Base-by-base conservation (phyloP, 1,284 basidiomycete species). In the Fistulina hepatica region DNA sequence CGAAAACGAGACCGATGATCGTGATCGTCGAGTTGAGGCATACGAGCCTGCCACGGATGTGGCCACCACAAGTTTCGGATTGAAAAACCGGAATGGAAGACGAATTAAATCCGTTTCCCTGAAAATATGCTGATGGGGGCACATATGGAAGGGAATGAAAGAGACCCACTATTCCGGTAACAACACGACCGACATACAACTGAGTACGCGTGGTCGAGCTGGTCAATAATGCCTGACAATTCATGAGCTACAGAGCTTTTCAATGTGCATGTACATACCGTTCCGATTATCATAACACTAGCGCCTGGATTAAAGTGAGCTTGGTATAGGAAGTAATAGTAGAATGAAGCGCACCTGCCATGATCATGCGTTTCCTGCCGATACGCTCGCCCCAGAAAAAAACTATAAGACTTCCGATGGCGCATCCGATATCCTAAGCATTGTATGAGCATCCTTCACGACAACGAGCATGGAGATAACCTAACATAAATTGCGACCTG, bases 121-220 rank as follows among this genome's bases (percentile, higher is more conserved):
- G 32, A 17, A 32, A 12, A 39, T 35, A 19, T 21, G 34, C 13
- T 30, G 23, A 11, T 20, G 11, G 23, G 17, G 31, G 11, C 26
- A 20, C 19, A 26, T 21, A 25, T 26, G 20, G 24, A 23, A 9
- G 24, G 38, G 24, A 19, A 33, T 13, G n/a, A 19, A 21, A 6
- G 15, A n/a, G 6, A 44, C 58, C 43, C 40, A 64, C 61, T 15
- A 72, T 56, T 9, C 71, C 72, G 2, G 68, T 69, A 10, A 74
- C 56, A 20, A 74, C 60, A 12, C 72, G 58, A n/a, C 71, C 71
- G 3, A 68, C 61, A 28, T 66, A 65, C 38, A 75, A 59, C 45
- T 71, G 60, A 11, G 59, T 55, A 22, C 61, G 53, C 6, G 62
- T 60, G 27, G 60, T 65, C 8, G 58, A 61, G 37, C 57, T 60